Conservation (phyloP, 495 filamentous ascomycete species). For the Cryomyces antarcticus region DNA sequence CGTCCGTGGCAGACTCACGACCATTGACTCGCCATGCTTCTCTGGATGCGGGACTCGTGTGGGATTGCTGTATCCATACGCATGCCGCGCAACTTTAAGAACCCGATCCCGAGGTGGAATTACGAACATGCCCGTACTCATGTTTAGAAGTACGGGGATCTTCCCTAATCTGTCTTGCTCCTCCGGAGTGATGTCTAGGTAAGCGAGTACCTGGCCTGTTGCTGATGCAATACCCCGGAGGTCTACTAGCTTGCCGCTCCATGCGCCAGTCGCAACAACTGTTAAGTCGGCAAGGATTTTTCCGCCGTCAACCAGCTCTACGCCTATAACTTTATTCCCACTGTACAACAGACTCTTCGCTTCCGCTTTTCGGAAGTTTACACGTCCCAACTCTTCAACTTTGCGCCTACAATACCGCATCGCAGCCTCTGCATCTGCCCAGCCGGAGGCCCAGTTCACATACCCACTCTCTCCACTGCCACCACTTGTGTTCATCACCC, state of each 20-base stretch:
- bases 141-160: slow-evolving; percentile 60
- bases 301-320: slow-evolving; percentile 29
- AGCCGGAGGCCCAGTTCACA: slow-evolving; percentile 59
- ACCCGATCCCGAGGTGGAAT: slow-evolving; percentile 51
- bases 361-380: slow-evolving; percentile 41
- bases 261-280: slow-evolving; percentile 69
- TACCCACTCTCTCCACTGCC: slow-evolving; percentile 50
- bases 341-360: slow-evolving; percentile 31
- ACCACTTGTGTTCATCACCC: slow-evolving; percentile 25
- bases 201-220: slow-evolving; percentile 64
- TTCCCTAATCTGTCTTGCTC: slow-evolving; percentile 42
- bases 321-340: slow-evolving; percentile 26
- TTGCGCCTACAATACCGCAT: slow-evolving; percentile 38
- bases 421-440: slow-evolving; percentile 60
- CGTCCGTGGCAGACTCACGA: background rate
- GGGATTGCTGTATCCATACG: slow-evolving; percentile 64
- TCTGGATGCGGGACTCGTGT: slow-evolving; percentile 21
- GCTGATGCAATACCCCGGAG: slow-evolving; percentile 53
- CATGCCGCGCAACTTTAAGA: slow-evolving; percentile 69
- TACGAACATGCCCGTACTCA: slow-evolving; percentile 62
- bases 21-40: background rate
- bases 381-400: slow-evolving; percentile 34
- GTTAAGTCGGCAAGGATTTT: slow-evolving; percentile 47
- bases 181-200: slow-evolving; percentile 44
- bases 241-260: slow-evolving; percentile 59